A percentile compares a stretch with the other conserved stretches of the same genome.
Evolutionary conservation across 2,329 filamentous ascomycete genomes (phyloP).

Genomic region (Trichophyton verrucosum): DNA sequence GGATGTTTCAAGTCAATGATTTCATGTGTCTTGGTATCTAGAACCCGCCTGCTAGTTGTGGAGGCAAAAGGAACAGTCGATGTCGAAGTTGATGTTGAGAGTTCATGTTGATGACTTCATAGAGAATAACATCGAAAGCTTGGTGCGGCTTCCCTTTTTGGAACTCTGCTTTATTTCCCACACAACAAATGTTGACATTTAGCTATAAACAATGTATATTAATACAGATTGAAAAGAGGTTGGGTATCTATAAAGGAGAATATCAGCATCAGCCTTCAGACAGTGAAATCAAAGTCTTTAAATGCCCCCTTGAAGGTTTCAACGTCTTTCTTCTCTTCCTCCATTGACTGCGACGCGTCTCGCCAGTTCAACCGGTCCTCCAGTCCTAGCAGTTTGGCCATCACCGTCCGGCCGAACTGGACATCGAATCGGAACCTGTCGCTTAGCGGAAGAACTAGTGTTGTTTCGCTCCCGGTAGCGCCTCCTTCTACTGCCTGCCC

Average conservation of each 20-base stretch:
- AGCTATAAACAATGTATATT: neutral
- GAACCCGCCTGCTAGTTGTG: neutral
- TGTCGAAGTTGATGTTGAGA: neutral
- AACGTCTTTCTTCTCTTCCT: constrained; percentile 68
- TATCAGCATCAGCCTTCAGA: constrained; percentile 20
- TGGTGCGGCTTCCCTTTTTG: neutral
- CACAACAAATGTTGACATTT: neutral
- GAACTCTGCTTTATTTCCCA: neutral
- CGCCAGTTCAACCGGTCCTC: constrained; percentile 74
- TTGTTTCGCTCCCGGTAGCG: constrained; percentile 39
- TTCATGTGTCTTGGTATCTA: neutral
- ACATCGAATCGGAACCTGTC: constrained; percentile 68
- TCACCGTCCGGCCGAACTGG: constrained; percentile 75
- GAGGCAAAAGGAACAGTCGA: neutral
- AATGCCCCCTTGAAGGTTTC: constrained; percentile 70
- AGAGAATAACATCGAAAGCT: neutral
- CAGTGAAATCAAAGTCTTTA: constrained; percentile 73
- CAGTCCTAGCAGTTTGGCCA: constrained; percentile 74
- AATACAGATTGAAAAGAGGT: neutral
- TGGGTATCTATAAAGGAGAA: neutral
- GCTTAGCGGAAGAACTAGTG: constrained; percentile 61
- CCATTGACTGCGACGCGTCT: constrained; percentile 63
- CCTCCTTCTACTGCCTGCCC: constrained; percentile 4
- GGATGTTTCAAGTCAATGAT: neutral
- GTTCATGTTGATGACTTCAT: neutral